Evolutionary conservation across 106 monocot species (phyloP).

Genomic region (Allium fistulosum): DNA sequence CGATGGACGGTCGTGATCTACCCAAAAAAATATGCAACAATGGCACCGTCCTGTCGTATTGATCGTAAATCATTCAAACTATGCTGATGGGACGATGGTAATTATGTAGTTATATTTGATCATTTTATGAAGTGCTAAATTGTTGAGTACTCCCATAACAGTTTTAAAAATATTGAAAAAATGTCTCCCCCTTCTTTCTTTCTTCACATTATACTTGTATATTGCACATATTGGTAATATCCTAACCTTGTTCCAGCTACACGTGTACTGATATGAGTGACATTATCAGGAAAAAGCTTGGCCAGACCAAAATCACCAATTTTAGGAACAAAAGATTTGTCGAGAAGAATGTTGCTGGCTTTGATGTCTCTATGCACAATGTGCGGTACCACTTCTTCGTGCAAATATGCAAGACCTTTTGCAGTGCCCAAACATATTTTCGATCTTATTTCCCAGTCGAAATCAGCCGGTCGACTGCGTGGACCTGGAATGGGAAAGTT

Average conservation of each 20-base stretch:
- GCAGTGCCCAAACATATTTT: slow-evolving; percentile 51
- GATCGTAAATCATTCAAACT: neutral
- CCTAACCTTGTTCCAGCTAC: slow-evolving; percentile 63
- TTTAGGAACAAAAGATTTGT: slow-evolving; percentile 38
- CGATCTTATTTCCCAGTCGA: slow-evolving; percentile 38
- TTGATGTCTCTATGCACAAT: slow-evolving; percentile 78
- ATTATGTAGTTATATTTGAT: neutral
- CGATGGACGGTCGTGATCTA: too few species aligned
- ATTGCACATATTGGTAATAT: neutral
- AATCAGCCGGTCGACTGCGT: slow-evolving; percentile 5
- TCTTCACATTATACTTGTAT: neutral
- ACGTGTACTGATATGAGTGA: slow-evolving; percentile 66
- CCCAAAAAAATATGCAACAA: too few species aligned
- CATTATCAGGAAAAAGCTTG: slow-evolving; percentile 53
- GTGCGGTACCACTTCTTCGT: slow-evolving; percentile 49
- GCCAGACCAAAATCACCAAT: slow-evolving; percentile 71
- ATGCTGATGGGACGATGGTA: neutral
- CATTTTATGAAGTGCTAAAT: neutral
- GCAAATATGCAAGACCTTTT: slow-evolving; percentile 49
- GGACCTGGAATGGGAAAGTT: slow-evolving; percentile 18
- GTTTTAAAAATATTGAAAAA: neutral
- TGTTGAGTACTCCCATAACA: neutral
- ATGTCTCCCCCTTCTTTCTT: neutral
- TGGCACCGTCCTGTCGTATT: too few species aligned
- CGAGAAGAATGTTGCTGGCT: slow-evolving; percentile 66